These are phyloP conservation scores for Plasmodium coatneyi DNA, from an alignment of 169 alveolate genomes.

Conservation along the genomic window DNA sequence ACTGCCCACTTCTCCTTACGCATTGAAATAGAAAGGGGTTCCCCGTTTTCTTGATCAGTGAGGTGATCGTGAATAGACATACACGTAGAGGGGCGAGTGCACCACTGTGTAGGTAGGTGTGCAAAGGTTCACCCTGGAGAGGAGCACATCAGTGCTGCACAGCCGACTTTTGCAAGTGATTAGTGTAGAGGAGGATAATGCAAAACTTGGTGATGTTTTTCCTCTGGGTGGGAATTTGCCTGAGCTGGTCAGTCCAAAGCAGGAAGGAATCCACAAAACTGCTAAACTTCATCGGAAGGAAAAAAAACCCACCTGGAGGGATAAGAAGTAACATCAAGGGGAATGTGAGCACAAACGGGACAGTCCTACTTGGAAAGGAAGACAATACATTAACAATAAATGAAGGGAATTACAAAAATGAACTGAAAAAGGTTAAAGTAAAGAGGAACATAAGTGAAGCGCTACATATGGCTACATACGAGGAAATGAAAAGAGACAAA, in stretches of 20 bases:
- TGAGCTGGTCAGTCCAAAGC: background rate
- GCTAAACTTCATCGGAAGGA: background rate
- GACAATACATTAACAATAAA: slow-evolving; percentile 9
- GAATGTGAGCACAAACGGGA: background rate
- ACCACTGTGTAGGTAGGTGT: background rate
- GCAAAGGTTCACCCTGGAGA: background rate
- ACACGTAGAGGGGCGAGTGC: background rate
- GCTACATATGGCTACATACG: slow-evolving; percentile 91
- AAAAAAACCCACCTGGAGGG: background rate
- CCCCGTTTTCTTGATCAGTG: background rate
- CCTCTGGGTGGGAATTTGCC: background rate
- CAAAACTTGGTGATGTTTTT: background rate
- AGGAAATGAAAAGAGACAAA: slow-evolving; percentile 92
- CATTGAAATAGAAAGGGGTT: background rate
- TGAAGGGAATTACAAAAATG: slow-evolving; percentile 67
- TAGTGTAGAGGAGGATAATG: background rate
- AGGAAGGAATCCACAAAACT: background rate
- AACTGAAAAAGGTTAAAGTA: slow-evolving; percentile 76
- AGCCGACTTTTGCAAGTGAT: background rate
- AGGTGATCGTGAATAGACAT: background rate
- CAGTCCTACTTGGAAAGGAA: background rate
- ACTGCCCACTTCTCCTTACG: background rate
- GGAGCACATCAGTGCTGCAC: background rate
- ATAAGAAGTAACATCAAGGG: background rate
- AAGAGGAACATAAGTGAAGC: slow-evolving; percentile 92